Evolutionary conservation across 805 yeast species (phyloP), one percentile per base, ranked within the genome.

Genomic region (Metschnikowia sp.): DNA sequence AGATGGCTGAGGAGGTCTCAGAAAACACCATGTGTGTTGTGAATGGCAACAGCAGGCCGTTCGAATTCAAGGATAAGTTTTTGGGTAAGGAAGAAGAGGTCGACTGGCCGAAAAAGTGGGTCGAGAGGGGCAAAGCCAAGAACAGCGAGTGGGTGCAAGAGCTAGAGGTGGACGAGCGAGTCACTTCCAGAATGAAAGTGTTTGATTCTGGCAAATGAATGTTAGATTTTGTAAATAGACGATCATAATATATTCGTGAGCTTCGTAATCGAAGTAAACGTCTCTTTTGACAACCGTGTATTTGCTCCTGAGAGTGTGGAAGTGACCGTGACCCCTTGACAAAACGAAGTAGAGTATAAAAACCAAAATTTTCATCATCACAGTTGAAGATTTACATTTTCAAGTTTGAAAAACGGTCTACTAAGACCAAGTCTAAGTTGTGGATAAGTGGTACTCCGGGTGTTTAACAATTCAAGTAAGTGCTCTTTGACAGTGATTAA

Each of bases 141-240:
- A 70, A 79, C 36, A 85, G 96, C 53, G 97, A 92, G 63, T 92
- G 99, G 99, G 82, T 84, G 46, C 82, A 82, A 59, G 91, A 85
- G 28, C 69, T 91, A 40, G 71, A 62, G 8, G 79, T 79, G 29
- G 98, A 92, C 61, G 81, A 79, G 8, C 72, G 96, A 50, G 80
- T 92, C 13, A 64, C 76, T 10, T 62, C 66, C 22, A 66, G 79
- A 45, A 62, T 88, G 64, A 69, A 72, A 52, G 81, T 81, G 8
- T 82, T 57, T 54, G 74, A 69, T 18, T 10, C 48, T n/a, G 41
- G 36, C 22, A 35, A 28, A 31, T 38, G 36, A 19, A 13, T 15
- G 26, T 11, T 11, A 31, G 11, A 10, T 36, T 3, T 2, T 36
- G 38, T 36, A 36, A 3, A 36, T 36, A 36, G 13, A 19, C 13